These are phyloP conservation scores for Erysiphe neolycopersici DNA, from an alignment of 2,329 filamentous ascomycete genomes.

Conservation along the genomic window DNA sequence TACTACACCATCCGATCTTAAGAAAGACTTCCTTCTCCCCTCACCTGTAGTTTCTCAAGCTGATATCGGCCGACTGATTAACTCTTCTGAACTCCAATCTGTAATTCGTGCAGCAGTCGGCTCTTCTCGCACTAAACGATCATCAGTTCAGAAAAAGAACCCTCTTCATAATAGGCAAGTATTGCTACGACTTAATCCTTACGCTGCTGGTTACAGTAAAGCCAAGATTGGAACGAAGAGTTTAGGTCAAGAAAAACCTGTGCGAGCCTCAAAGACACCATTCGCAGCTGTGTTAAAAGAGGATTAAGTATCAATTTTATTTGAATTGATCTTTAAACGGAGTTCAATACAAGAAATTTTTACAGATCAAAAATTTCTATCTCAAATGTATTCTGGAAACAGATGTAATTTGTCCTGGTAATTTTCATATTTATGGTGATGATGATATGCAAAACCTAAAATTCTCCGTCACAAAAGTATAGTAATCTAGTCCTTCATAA, in stretches of 20 bases:
- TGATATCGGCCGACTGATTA: slow-evolving; percentile 93
- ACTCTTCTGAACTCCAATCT: slow-evolving; percentile 94
- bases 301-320: slow-evolving; percentile 17
- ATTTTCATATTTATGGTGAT: no score
- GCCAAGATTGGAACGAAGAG: slow-evolving; percentile 54
- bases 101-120: slow-evolving; percentile 84
- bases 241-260: slow-evolving; percentile 33
- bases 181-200: slow-evolving; percentile 93
- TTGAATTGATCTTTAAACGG: no score
- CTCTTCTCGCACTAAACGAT: slow-evolving; percentile 67
- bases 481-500: no score
- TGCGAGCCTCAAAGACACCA: slow-evolving; percentile 11
- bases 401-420: no score
- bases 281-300: slow-evolving; percentile 21
- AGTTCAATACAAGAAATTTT: no score
- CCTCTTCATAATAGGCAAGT: slow-evolving; percentile 98
- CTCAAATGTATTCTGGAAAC: no score
- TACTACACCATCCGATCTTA: slow-evolving; percentile 66
- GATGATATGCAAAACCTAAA: no score
- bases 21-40: slow-evolving; percentile 98
- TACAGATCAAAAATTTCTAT: no score
- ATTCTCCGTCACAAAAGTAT: no score
- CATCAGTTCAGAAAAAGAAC: slow-evolving; percentile 97
- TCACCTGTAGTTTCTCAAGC: slow-evolving; percentile 80
- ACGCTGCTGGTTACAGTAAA: slow-evolving; percentile 74